Evolutionary conservation across 140 eudicot genomes (phyloP), one percentile per base, ranked within the genome.

Genomic region (Senecio squalidus): DNA sequence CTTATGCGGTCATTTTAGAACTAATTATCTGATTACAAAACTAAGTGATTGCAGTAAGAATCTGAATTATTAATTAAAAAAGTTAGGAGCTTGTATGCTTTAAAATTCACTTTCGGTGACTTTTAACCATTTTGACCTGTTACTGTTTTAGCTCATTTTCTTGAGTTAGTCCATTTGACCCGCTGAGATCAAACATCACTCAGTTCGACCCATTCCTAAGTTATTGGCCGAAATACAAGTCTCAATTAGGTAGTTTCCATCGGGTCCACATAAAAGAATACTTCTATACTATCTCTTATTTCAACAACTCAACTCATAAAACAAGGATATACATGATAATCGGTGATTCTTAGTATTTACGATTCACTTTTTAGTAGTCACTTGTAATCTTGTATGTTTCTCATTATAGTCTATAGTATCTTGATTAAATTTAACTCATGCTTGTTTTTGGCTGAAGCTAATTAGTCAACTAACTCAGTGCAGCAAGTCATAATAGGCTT

Each of bases 401-500:
- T 61, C n/a, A 46, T 28, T 10, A 5, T 28, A 41, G 20, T 44
- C 41, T 43, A 26, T 14, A 26, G 52, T 4, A 25, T 26, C 27
- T 9, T 9, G 4, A 26, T 26, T 16, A 15, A 25, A 9, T 25
- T 25, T 18, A 26, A 18, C 15, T 23, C 25, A 55, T 13, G 14
- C 4, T 36, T 2, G 14, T 4, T 36, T 36, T 36, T 36, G 10
- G 10, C 14, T 26, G 14, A 52, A 64, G 17, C 34, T 5, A 25
- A 27, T 68, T 66, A 18, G 48, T 39, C 43, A 46, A 33, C 54
- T n/a, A 36, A 31, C 26, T 39, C 28, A 50, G 61, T 81, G 85
- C 94, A 88, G 96, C 94, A 84, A 78, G 94, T 84, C 64, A 81
- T 88, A 34, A 69, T 88, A 68, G 91, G 96, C 47, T 58, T 88